phyloP scores from a whole-genome alignment of 1,139 yeast genomes.

The Kodamaea anthophila region DNA sequence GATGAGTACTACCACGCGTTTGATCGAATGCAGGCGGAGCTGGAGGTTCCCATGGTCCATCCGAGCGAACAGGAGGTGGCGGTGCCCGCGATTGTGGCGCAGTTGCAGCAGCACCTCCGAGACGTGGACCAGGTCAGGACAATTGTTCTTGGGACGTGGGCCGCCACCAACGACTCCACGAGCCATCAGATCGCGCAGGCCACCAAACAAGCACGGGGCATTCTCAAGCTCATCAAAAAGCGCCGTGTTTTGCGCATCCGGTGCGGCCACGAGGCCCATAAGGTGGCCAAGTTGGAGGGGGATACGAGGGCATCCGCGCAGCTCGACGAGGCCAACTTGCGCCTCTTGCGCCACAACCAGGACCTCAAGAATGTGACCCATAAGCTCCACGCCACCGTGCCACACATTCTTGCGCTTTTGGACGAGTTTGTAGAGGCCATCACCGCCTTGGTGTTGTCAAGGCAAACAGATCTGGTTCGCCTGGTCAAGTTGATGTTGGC shows the following conservation, averaged over 20 bases:
- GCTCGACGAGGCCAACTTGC: constrained; percentile 22
- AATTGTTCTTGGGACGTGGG: constrained; percentile 28
- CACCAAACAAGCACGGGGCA: constrained; percentile 30
- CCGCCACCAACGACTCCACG: constrained; percentile 24
- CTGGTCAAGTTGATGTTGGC: constrained; percentile 2
- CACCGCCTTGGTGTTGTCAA: constrained; percentile 28
- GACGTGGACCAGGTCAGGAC: constrained; percentile 26
- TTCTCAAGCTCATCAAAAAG: constrained; percentile 37
- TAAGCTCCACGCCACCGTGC: constrained; percentile 36
- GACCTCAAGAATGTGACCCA: constrained; percentile 33
- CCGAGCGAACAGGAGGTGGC: constrained; percentile 32
- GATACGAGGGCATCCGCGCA: constrained; percentile 4
- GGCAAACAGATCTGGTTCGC: constrained; percentile 24
- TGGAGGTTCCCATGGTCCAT: constrained; percentile 31
- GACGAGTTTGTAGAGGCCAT: constrained; percentile 48
- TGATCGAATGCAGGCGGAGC: constrained; percentile 26
- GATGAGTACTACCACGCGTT: constrained; percentile 35
- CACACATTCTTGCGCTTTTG: constrained; percentile 39
- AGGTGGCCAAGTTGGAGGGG: constrained; percentile 4
- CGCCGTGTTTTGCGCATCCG: constrained; percentile 20
- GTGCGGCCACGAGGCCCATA: constrained; percentile 3
- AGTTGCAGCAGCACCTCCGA: constrained; percentile 25
- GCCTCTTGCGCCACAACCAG: constrained; percentile 24
- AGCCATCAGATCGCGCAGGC: constrained; percentile 32
- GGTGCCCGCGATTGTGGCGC: constrained; percentile 25